A percentile compares a stretch with the other conserved stretches of the same genome.
Conservation (phyloP, 805 yeast genomes). For the Pichia gijzeniarum region DNA sequence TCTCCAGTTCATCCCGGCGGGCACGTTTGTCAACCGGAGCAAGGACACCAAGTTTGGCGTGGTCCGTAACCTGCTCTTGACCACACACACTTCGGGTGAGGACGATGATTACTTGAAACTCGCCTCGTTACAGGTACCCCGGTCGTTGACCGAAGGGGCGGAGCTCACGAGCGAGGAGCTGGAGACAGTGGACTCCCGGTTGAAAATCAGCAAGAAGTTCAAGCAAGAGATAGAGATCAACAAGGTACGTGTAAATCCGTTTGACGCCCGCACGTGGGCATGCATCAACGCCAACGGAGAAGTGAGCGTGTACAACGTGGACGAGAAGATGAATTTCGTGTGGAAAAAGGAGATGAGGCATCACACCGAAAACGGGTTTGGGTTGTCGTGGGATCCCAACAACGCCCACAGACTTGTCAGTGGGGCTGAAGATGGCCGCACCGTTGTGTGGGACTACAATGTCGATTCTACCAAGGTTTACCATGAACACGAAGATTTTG, state of each 20-base stretch:
- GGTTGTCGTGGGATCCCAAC: constrained; percentile 57
- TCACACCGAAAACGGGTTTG: constrained; percentile 68
- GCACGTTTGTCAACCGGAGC: constrained; percentile 20
- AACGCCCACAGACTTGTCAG: constrained; percentile 47
- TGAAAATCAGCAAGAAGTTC: constrained; percentile 55
- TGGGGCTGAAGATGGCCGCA: constrained; percentile 58
- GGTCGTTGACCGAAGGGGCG: constrained; percentile 26
- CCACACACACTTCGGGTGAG: constrained; percentile 70
- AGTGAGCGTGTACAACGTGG: constrained; percentile 45
- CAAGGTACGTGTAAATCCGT: constrained; percentile 67
- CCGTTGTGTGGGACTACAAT: constrained; percentile 54
- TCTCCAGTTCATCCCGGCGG: constrained; percentile 65
- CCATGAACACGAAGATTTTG: constrained; percentile 47
- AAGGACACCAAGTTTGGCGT: constrained; percentile 27
- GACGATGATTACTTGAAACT: constrained; percentile 61
- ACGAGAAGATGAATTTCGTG: constrained; percentile 15
- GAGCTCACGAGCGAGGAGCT: constrained; percentile 23
- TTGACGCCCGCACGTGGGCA: constrained; percentile 46
- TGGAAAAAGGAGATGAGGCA: constrained; percentile 35
- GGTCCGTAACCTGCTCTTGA: constrained; percentile 48
- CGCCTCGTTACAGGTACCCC: constrained; percentile 55
- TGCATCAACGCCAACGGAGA: constrained; percentile 66
- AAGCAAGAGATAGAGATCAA: constrained; percentile 62
- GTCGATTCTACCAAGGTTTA: constrained; percentile 6
- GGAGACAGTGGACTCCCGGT: constrained; percentile 42